These are phyloP conservation scores for Aureobasidium leucospermi DNA, from an alignment of 2,329 filamentous ascomycete genomes.

Conservation along the genomic window DNA sequence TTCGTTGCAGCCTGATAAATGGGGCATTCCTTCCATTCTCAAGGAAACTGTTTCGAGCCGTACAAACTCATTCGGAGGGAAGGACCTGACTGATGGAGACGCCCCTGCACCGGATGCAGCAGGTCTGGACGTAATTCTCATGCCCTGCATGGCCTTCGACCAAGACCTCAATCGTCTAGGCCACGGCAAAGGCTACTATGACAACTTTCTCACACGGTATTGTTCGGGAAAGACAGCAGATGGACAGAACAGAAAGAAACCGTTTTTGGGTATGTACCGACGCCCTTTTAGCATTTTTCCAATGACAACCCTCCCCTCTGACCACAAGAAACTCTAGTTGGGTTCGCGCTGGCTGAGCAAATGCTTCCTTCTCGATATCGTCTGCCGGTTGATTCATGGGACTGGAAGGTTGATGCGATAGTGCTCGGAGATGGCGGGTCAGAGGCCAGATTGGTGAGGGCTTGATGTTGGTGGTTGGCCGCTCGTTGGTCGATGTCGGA, in stretches of 20 bases:
- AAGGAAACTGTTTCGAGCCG: constrained; percentile 57
- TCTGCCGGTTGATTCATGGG: constrained; percentile 68
- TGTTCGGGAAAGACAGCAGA: constrained; percentile 22
- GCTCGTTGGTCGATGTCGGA: background rate
- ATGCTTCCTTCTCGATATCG: constrained; percentile 58
- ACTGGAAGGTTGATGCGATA: constrained; percentile 68
- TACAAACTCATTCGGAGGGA: constrained; percentile 65
- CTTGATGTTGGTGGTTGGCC: background rate
- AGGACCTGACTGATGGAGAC: constrained; percentile 34
- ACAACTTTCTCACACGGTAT: constrained; percentile 81
- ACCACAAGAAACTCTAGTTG: constrained; percentile 45
- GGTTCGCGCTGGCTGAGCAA: constrained; percentile 80
- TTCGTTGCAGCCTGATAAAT: constrained; percentile 67
- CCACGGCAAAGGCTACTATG: constrained; percentile 96
- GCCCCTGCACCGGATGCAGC: constrained; percentile 19
- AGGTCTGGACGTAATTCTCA: constrained; percentile 74
- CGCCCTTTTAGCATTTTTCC: constrained; percentile 30
- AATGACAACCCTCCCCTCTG: background rate
- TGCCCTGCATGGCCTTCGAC: constrained; percentile 93
- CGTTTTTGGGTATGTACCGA: constrained; percentile 49
- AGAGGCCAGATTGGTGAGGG: constrained; percentile 11
- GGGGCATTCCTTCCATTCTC: constrained; percentile 88
- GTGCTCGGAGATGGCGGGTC: constrained; percentile 24
- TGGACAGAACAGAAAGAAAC: constrained; percentile 38
- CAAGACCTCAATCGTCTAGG: constrained; percentile 66